Evolutionary conservation across 345 rosid species (phyloP).

Genomic region (Moricandia arvensis): DNA sequence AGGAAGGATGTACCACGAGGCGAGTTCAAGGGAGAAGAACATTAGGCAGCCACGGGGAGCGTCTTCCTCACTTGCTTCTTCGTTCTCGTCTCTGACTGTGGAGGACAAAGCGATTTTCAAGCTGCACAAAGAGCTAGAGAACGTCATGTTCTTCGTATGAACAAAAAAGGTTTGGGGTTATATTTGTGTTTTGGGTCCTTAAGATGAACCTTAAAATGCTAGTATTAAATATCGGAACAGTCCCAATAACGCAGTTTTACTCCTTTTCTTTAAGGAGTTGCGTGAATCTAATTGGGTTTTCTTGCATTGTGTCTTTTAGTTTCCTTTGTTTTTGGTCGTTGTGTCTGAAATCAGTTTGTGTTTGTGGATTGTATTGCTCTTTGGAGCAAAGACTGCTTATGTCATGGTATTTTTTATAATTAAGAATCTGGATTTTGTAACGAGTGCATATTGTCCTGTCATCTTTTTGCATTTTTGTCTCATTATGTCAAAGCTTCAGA

Average conservation of each 20-base stretch:
- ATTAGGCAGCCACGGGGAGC: slow-evolving; percentile 24
- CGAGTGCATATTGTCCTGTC: background rate
- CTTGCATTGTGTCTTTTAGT: background rate
- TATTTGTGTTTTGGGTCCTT: background rate
- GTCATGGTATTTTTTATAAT: slow-evolving; percentile 8
- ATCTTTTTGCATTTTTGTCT: background rate
- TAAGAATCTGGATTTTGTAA: background rate
- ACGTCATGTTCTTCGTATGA: slow-evolving; percentile 73
- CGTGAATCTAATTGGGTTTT: slow-evolving; percentile 61
- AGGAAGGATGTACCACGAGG: slow-evolving; percentile 68
- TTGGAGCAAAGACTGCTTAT: background rate
- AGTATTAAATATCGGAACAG: slow-evolving; percentile 26
- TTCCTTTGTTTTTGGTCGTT: background rate
- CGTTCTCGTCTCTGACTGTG: slow-evolving; percentile 40
- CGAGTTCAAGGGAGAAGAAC: slow-evolving; percentile 36
- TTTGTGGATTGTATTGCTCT: slow-evolving; percentile 22
- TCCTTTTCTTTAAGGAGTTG: slow-evolving; percentile 53
- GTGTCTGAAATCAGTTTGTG: slow-evolving; percentile 1
- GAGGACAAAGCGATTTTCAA: slow-evolving; percentile 47
- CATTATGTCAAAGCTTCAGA: background rate
- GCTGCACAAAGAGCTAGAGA: slow-evolving; percentile 62
- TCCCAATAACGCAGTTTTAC: slow-evolving; percentile 38
- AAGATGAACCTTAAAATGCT: slow-evolving; percentile 6
- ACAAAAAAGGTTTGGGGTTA: background rate
- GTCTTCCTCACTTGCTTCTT: slow-evolving; percentile 41